phyloP scores from a whole-genome alignment of 495 filamentous ascomycete genomes.

The Penicillium bovifimosum region DNA sequence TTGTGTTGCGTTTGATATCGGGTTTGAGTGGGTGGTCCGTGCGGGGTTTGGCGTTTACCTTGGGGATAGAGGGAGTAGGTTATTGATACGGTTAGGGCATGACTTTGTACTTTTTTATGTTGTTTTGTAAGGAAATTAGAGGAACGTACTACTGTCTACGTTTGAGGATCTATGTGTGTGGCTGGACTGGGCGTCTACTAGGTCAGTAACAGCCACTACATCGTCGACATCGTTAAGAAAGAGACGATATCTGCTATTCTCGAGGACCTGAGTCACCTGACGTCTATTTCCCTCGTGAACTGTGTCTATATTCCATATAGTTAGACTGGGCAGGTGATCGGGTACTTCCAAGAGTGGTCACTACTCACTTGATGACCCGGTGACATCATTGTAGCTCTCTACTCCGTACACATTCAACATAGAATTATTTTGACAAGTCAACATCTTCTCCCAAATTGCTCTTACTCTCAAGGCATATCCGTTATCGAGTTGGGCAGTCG shows the following conservation, averaged over 20 bases:
- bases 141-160: background rate
- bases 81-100: too few species aligned
- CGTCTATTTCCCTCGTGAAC: too few species aligned
- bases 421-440: background rate
- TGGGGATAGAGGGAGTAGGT: too few species aligned
- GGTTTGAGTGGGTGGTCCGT: constrained; percentile 21
- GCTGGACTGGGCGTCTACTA: background rate
- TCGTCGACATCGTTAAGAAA: background rate
- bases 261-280: too few species aligned
- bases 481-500: background rate
- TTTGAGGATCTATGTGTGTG: background rate
- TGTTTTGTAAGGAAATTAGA: background rate
- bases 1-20: constrained; percentile 7
- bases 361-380: background rate
- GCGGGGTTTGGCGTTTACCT: constrained; percentile 9
- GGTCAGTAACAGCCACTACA: background rate
- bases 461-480: background rate
- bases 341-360: background rate
- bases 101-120: too few species aligned
- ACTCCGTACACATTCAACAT: background rate
- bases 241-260: background rate
- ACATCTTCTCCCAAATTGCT: background rate
- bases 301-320: background rate
- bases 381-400: constrained; percentile 1
- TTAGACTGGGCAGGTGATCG: background rate